Base-by-base conservation (phyloP, 2,329 filamentous ascomycete species). In the Diaporthe citri region DNA sequence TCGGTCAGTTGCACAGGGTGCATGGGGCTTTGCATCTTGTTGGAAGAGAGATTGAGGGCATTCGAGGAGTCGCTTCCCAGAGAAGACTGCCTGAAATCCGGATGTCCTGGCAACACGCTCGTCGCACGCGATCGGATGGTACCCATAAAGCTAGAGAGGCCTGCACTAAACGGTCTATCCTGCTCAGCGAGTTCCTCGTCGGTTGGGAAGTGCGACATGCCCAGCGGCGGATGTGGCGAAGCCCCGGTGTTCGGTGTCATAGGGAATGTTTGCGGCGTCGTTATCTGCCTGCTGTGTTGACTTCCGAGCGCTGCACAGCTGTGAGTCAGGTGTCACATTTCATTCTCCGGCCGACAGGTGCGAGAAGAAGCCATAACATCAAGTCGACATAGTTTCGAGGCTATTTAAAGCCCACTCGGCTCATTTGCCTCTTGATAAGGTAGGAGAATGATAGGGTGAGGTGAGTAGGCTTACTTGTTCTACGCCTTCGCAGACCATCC, bases 201-300 rank as follows among this genome's bases (percentile, higher is more conserved):
- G 25, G 89, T 88, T 0, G 95, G 95, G 81, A 98, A 94, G 48
- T 91, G 91, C 0, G 95, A 94, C 94, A 98, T 97, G 64, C 96
- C 96, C 12, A 98, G 85, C 0, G 95, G 95, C 2, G 94, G 94
- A 80, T 97, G 94, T n/a, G n/a, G n/a, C 0, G 79, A 83, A 7
- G 81, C 83, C 1, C 80, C 74, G 4, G 55, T 43, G 25, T 25
- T 51, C 22, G 64, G 76, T 9, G 84, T 83, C 28, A 85, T 80
- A 8, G 67, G 43, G 78, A 83, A 83, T 0, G 82, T 81, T 57
- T 77, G 81, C 12, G 81, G 80, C 52, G 83, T 82, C 13, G 82
- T 80, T 72, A 83, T 82, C n/a, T 82, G 76, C 76, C 82, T 83
- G 72, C 81, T 83, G 66, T 84, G 78, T 59, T 82, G 75, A 75